Base-by-base conservation (phyloP, 345 rosid species). In the Linum usitatissimum region DNA sequence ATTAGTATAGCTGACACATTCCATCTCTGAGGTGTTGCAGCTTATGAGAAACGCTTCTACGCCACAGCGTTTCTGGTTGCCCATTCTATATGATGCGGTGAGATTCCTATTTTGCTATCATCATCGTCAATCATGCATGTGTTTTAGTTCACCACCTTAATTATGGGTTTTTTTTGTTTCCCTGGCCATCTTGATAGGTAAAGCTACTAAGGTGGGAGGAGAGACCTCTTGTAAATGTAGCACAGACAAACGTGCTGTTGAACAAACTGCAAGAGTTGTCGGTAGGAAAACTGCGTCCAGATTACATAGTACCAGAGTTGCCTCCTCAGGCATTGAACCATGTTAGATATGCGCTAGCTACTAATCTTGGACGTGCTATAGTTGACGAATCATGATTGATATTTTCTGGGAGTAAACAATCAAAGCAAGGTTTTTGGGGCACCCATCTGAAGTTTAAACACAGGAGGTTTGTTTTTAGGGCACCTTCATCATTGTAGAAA, bases 51-150 rank as follows among this genome's bases (percentile, higher is more conserved):
- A 81, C 75, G 80, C 96, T 13, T 90, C 90, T 1, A 87, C 96
- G 30, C 99, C 99, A 36, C 90, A 79, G 64, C 90, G 83, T 64
- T 90, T 93, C 76, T 93, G 96, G 96, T 74, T 90, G 76, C 90
- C 94, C 18, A 86, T 93, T 72, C 81, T 93, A 28, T 69, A 83
- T 76, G 99, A 93, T 71, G 84, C 97, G 21, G 99, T 93, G 65
- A 86, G 84, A 59, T 56, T 4, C 51, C 59, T 42, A 42, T 18
- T 39, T 45, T 0, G 49, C 21, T 9, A n/a, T 30, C 10, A 10
- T 10, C 17, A 45, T 15, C 10, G 51, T 9, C 51, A 45, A 34
- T 34, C 38, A 1, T 34, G 38, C 38, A 0, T 34, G 38, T 34
- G 38, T 34, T n/a, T n/a, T n/a, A n/a, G 38, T 34, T 34, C 38